Evolutionary conservation across 2,329 filamentous ascomycete species (phyloP).

Genomic region (Orbilia quercus): DNA sequence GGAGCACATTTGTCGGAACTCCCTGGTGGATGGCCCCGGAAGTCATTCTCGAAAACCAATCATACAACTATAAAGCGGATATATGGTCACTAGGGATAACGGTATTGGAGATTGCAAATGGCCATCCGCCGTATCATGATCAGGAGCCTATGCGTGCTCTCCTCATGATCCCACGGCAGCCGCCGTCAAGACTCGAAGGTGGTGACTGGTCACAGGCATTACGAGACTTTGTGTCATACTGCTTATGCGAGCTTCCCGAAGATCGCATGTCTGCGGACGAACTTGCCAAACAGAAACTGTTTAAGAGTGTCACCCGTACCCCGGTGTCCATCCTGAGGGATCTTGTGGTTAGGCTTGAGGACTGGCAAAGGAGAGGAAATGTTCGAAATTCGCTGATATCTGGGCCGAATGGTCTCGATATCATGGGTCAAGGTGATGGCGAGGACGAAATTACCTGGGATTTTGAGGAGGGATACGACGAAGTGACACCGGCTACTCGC

Average conservation of each 20-base stretch:
- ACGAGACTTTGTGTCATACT: slow-evolving; percentile 77
- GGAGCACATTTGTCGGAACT: slow-evolving; percentile 83
- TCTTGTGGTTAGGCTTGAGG: slow-evolving; percentile 58
- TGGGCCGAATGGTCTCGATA: slow-evolving; percentile 45
- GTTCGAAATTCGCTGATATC: slow-evolving; percentile 58
- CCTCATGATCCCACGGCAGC: slow-evolving; percentile 67
- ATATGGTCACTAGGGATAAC: slow-evolving; percentile 89
- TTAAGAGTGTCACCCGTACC: slow-evolving; percentile 57
- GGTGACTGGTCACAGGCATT: slow-evolving; percentile 76
- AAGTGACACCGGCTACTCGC: slow-evolving; percentile 3
- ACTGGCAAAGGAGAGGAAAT: slow-evolving; percentile 59
- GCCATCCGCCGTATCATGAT: slow-evolving; percentile 72
- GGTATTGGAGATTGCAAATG: slow-evolving; percentile 82
- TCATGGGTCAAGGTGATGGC: slow-evolving; percentile 17
- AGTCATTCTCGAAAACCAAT: slow-evolving; percentile 71
- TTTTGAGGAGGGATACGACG: slow-evolving; percentile 42
- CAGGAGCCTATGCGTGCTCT: slow-evolving; percentile 69
- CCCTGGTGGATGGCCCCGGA: slow-evolving; percentile 90
- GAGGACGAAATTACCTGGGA: slow-evolving; percentile 54
- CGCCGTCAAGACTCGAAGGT: slow-evolving; percentile 76
- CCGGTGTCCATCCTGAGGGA: slow-evolving; percentile 59
- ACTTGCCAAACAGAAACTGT: slow-evolving; percentile 58
- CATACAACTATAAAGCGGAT: slow-evolving; percentile 77
- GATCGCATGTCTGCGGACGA: slow-evolving; percentile 70
- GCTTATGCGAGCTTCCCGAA: slow-evolving; percentile 75